These are phyloP conservation scores for Datisca glomerata DNA, from an alignment of 306 rosid species.

Conservation along the genomic window DNA sequence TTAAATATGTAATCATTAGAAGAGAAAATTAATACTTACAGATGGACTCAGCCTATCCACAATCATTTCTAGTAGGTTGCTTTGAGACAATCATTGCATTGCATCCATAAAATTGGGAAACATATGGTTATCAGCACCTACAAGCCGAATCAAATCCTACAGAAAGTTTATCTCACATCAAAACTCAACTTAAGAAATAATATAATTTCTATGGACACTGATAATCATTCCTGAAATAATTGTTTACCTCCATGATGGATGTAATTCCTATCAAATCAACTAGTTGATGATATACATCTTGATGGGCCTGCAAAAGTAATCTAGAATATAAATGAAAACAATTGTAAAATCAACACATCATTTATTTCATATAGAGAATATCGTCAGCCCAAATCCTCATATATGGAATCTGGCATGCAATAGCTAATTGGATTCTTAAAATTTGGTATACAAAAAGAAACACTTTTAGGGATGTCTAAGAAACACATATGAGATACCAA, in stretches of 20 bases:
- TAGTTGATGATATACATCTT: conserved; percentile 68
- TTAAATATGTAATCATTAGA: not conserved
- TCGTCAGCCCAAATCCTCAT: not conserved
- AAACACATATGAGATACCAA: not conserved
- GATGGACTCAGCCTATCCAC: conserved; percentile 84
- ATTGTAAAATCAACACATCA: not conserved
- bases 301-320: conserved; percentile 64
- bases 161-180: conserved; percentile 18
- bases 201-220: not conserved
- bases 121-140: conserved; percentile 86
- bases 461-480: not conserved
- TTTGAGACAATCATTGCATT: conserved; percentile 93
- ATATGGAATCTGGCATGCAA: not conserved
- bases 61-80: conserved; percentile 93
- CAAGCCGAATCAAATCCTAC: conserved; percentile 93
- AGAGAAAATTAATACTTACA: conserved; percentile 39
- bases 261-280: conserved; percentile 98
- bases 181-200: conserved; percentile 9
- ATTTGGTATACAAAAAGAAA: not conserved
- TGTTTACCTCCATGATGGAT: conserved; percentile 87
- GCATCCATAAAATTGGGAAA: conserved; percentile 93
- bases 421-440: not conserved
- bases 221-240: not conserved
- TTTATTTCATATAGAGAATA: not conserved
- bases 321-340: conserved; percentile 5